Evolutionary conservation across 371 early-diverging fungal species (phyloP).

Genomic region (Mortierella polycephala): DNA sequence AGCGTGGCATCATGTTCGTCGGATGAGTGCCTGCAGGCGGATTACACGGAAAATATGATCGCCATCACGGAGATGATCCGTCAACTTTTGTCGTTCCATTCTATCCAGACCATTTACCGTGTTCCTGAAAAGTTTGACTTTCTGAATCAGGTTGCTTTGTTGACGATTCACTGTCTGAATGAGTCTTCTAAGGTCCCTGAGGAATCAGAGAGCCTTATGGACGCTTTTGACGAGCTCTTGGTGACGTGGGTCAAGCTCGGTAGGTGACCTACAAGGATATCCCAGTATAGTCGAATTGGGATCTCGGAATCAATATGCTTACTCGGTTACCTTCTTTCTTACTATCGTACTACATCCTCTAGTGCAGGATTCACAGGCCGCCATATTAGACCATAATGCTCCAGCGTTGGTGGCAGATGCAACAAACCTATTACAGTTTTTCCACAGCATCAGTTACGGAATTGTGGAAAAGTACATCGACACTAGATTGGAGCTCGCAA

Average conservation of each 20-base stretch:
- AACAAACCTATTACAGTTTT: constrained; percentile 58
- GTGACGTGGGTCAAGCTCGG: constrained; percentile 77
- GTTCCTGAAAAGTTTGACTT: constrained; percentile 71
- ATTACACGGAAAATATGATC: constrained; percentile 52
- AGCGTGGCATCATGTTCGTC: constrained; percentile 48
- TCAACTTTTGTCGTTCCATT: constrained; percentile 48
- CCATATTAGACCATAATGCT: constrained; percentile 31
- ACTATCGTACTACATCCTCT: background rate
- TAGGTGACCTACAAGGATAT: constrained; percentile 19
- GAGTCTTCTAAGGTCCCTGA: constrained; percentile 64
- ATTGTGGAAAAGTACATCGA: constrained; percentile 77
- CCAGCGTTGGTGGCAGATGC: constrained; percentile 34
- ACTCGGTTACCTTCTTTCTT: background rate
- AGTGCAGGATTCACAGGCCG: constrained; percentile 44
- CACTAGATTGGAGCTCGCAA: constrained; percentile 70
- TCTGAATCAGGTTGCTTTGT: constrained; percentile 69
- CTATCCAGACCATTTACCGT: constrained; percentile 56
- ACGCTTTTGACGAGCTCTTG: constrained; percentile 77
- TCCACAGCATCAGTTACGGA: constrained; percentile 65
- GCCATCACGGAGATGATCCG: constrained; percentile 55
- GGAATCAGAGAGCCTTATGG: constrained; percentile 67
- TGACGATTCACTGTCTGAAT: constrained; percentile 70
- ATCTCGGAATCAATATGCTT: background rate
- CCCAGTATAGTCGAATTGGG: background rate
- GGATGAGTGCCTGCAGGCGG: constrained; percentile 47